Evolutionary conservation across 768 basidiomycete genomes (phyloP).

Genomic region (Boletus rubroflammeus): DNA sequence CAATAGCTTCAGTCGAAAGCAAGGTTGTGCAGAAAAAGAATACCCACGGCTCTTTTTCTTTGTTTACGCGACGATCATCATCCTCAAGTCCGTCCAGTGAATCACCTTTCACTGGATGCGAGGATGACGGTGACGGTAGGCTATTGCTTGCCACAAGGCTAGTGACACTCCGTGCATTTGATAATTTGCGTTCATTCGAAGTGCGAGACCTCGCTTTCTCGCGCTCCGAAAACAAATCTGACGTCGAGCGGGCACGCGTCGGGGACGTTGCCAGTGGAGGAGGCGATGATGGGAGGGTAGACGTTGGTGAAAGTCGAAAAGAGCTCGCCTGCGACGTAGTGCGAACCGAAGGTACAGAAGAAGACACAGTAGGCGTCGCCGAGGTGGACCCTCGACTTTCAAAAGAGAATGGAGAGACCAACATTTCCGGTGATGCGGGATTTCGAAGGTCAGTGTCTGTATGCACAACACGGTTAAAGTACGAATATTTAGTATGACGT

Average conservation of each 20-base stretch:
- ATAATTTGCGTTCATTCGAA: constrained; percentile 28
- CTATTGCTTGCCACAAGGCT: constrained; percentile 23
- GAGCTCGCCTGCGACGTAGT: constrained; percentile 31
- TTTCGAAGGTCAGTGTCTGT: constrained; percentile 52
- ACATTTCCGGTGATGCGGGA: constrained; percentile 65
- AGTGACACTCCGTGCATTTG: constrained; percentile 28
- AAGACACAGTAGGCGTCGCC: constrained; percentile 50
- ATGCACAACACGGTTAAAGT: constrained; percentile 18
- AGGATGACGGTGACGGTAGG: constrained; percentile 17
- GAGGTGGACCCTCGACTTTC: constrained; percentile 48
- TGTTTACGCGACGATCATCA: constrained; percentile 24
- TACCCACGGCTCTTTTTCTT: constrained; percentile 54
- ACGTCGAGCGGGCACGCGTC: constrained; percentile 52
- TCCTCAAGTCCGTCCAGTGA: constrained; percentile 21
- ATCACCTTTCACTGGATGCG: constrained; percentile 13
- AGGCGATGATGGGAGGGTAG: constrained; percentile 35
- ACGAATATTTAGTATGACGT: neutral
- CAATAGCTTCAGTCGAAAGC: constrained; percentile 10
- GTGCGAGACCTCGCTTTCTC: constrained; percentile 36
- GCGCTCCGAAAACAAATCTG: constrained; percentile 44
- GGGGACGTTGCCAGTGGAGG: constrained; percentile 45
- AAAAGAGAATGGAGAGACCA: constrained; percentile 51
- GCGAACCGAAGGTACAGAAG: constrained; percentile 34
- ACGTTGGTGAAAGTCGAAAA: constrained; percentile 30
- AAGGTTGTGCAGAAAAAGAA: neutral